Evolutionary conservation across 73 alveolate genomes (phyloP).

Genomic region (Paramecium tetraurelia): DNA sequence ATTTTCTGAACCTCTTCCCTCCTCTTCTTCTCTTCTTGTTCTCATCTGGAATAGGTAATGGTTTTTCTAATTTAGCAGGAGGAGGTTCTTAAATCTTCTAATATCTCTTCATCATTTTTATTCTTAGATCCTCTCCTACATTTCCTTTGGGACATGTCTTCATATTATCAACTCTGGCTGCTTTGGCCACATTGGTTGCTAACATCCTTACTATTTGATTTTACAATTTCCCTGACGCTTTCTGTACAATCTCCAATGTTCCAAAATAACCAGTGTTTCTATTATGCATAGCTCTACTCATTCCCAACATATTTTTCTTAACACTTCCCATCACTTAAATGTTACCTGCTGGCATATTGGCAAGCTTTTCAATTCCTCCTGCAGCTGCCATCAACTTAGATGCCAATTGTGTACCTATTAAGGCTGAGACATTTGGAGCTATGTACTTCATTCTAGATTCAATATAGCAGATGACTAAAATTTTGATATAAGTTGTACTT

Average conservation of each 20-base stretch:
- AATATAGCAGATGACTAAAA: slow-evolving; percentile 63
- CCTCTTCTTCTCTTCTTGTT: slow-evolving; percentile 92
- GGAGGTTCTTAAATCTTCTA: slow-evolving; percentile 83
- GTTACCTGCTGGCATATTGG: slow-evolving; percentile 93
- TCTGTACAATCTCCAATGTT: slow-evolving; percentile 79
- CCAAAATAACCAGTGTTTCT: slow-evolving; percentile 86
- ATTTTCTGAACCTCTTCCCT: slow-evolving; percentile 87
- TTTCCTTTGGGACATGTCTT: slow-evolving; percentile 74
- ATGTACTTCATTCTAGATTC: slow-evolving; percentile 83
- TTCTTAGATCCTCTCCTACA: slow-evolving; percentile 81
- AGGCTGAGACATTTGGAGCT: slow-evolving; percentile 91
- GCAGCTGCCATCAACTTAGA: slow-evolving; percentile 92
- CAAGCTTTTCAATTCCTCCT: slow-evolving; percentile 91
- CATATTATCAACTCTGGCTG: slow-evolving; percentile 90
- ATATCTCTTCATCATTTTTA: slow-evolving; percentile 76
- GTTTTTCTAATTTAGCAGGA: slow-evolving; percentile 79
- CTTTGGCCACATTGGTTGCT: slow-evolving; percentile 91
- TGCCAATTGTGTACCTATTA: slow-evolving; percentile 91
- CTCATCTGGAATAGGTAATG: slow-evolving; percentile 95
- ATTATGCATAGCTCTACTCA: slow-evolving; percentile 79
- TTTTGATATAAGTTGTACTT: not conserved
- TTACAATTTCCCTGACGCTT: slow-evolving; percentile 75
- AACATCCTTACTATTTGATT: slow-evolving; percentile 92
- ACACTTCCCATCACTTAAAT: slow-evolving; percentile 88
- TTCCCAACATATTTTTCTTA: slow-evolving; percentile 81